These are phyloP conservation scores for Penicillium freii DNA, from an alignment of 2,329 filamentous ascomycete genomes.

Conservation along the genomic window DNA sequence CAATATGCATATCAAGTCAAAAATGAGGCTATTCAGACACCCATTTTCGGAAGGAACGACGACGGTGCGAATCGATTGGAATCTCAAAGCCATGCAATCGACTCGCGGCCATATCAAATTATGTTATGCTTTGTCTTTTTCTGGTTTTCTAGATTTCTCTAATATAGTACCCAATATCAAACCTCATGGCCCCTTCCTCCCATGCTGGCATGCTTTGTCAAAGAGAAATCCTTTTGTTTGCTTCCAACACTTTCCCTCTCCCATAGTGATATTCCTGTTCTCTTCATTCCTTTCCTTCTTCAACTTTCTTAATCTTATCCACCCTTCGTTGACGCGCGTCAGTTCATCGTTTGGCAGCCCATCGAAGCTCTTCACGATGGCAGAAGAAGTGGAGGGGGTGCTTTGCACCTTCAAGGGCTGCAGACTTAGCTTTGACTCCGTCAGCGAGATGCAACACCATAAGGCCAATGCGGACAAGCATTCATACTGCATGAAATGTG, in stretches of 20 bases:
- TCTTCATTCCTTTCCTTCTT: not conserved
- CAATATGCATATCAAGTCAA: not conserved
- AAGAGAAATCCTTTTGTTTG: not conserved
- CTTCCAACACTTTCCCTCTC: not conserved
- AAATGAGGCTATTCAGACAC: not conserved
- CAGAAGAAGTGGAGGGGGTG: conserved; percentile 19
- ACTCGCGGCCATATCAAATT: not conserved
- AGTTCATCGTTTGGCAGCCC: not conserved
- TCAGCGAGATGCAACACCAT: conserved; percentile 51
- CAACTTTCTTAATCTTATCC: not conserved
- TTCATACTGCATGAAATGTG: conserved; percentile 43
- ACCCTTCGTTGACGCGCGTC: not conserved
- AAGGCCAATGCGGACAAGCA: conserved; percentile 46
- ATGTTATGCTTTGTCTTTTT: not conserved
- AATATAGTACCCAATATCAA: not conserved
- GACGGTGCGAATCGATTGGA: not conserved
- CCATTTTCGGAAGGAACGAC: not conserved
- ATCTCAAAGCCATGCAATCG: not conserved
- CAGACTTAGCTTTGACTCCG: conserved; percentile 44
- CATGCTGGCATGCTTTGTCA: not conserved
- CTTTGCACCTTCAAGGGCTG: conserved; percentile 51
- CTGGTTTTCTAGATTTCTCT: not conserved
- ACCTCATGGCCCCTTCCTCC: not conserved
- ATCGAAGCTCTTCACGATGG: not conserved
- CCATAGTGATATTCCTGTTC: not conserved